These are phyloP conservation scores for Dactylellina parvicollis DNA, from an alignment of 2,329 filamentous ascomycete species.

Conservation along the genomic window DNA sequence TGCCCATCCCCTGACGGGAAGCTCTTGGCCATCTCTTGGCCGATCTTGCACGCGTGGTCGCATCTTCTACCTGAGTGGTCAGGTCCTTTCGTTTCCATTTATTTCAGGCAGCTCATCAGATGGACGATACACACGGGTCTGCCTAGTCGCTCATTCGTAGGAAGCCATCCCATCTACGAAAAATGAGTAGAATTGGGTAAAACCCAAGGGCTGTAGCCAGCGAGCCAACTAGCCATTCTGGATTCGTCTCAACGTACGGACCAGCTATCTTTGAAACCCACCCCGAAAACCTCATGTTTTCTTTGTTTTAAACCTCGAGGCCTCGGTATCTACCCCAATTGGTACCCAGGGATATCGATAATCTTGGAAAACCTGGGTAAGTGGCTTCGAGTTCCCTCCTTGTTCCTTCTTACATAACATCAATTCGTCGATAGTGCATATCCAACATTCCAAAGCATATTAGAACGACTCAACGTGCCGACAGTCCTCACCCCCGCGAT, in stretches of 20 bases:
- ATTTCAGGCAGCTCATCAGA: constrained; percentile 49
- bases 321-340: constrained; percentile 24
- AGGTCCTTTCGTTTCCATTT: constrained; percentile 37
- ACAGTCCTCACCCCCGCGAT: constrained; percentile 11
- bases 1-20: constrained; percentile 37
- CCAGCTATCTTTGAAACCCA: constrained; percentile 31
- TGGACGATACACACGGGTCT: constrained; percentile 30
- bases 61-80: constrained; percentile 51
- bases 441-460: background rate
- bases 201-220: constrained; percentile 1
- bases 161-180: constrained; percentile 16
- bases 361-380: constrained; percentile 42
- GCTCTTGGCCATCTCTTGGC: constrained; percentile 34
- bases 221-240: background rate
- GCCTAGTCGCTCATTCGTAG: constrained; percentile 21
- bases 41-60: constrained; percentile 24
- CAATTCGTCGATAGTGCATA: constrained; percentile 16
- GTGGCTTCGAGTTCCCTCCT: constrained; percentile 3
- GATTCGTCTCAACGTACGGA: background rate
- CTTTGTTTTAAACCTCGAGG: background rate
- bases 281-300: background rate
- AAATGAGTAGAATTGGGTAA: background rate
- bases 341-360: constrained; percentile 5
- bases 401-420: constrained; percentile 38
- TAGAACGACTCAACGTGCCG: background rate